Evolutionary conservation across 129 eudicot species (phyloP).

Genomic region (sunflower (Helianthus annuus)): HanXRQr2.0-SUNRISE NC_035440.2:12459179-12459678

Average conservation of each 20-base stretch:
- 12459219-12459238: not conserved
- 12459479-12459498: constrained; percentile 61
- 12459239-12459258: not conserved
- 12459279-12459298: not conserved
- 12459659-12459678: constrained; percentile 43
- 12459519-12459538: constrained; percentile 61
- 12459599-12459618: constrained; percentile 60
- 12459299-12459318: constrained; percentile 71
- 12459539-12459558: constrained; percentile 51
- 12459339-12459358: constrained; percentile 76
- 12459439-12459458: constrained; percentile 59
- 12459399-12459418: constrained; percentile 43
- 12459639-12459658: constrained; percentile 49
- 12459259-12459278: too few relatives aligned
- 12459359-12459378: constrained; percentile 57
- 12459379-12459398: constrained; percentile 47
- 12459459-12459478: constrained; percentile 59
- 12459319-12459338: constrained; percentile 60
- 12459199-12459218: not conserved
- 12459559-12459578: constrained; percentile 44
- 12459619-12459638: constrained; percentile 68
- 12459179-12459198: not conserved
- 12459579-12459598: constrained; percentile 59
- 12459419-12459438: constrained; percentile 58
- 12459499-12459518: constrained; percentile 33